Conservation (phyloP, 345 rosid genomes). For the Geranium brycei region DNA sequence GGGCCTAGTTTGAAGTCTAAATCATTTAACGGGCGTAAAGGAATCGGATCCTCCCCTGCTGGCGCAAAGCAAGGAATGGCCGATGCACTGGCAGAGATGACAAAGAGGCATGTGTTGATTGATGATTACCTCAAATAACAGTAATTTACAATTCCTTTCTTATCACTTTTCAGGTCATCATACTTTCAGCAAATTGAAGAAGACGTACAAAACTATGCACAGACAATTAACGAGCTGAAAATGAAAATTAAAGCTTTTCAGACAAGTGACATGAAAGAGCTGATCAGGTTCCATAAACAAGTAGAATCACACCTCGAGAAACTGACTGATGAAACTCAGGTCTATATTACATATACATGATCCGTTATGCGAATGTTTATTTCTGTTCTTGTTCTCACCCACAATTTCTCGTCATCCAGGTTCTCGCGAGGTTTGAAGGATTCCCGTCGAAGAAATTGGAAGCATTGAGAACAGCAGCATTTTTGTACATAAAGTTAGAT, state of each 20-base stretch:
- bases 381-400: background rate
- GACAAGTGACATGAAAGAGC: conserved; percentile 67
- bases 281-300: conserved; percentile 52
- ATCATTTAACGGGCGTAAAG: conserved; percentile 24
- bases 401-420: conserved; percentile 24
- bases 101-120: conserved; percentile 38
- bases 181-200: conserved; percentile 83
- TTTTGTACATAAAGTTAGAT: conserved; percentile 44
- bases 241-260: conserved; percentile 41
- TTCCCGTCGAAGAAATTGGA: conserved; percentile 84
- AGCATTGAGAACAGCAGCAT: conserved; percentile 60
- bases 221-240: conserved; percentile 43
- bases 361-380: background rate
- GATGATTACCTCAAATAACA: no score
- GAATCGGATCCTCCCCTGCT: conserved; percentile 11
- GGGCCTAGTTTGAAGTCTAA: conserved; percentile 20
- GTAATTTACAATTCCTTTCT: background rate
- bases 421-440: conserved; percentile 76
- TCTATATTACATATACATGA: conserved; percentile 4
- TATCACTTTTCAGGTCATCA: conserved; percentile 44
- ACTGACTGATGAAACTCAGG: conserved; percentile 87
- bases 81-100: conserved; percentile 91
- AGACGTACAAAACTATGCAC: conserved; percentile 54
- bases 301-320: conserved; percentile 77
- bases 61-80: conserved; percentile 93